A percentile compares a stretch with the other conserved stretches of the same genome.
phyloP scores from a whole-genome alignment of 2,329 filamentous ascomycete genomes.

The Aspergillus versicolor region DNA sequence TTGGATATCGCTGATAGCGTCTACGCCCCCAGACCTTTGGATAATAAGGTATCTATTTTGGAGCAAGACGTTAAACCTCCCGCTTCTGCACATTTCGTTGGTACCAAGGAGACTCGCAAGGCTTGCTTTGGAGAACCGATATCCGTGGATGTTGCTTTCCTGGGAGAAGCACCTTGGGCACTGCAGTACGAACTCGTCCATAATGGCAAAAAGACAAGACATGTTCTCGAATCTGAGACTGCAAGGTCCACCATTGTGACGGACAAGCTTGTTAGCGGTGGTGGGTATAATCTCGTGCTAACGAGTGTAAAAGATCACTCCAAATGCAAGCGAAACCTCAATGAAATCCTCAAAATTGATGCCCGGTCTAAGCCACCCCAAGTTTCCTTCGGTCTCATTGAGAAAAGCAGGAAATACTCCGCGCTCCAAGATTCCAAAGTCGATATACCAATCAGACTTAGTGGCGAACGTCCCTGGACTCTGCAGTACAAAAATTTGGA shows the following conservation, averaged over 20 bases:
- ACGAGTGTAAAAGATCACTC: slow-evolving; percentile 83
- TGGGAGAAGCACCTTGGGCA: slow-evolving; percentile 82
- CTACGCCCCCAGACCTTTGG: slow-evolving; percentile 67
- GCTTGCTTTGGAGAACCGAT: slow-evolving; percentile 83
- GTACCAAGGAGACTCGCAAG: slow-evolving; percentile 54
- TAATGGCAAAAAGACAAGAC: slow-evolving; percentile 76
- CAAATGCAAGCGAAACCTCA: slow-evolving; percentile 80
- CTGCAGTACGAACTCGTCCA: slow-evolving; percentile 92
- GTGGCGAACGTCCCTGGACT: slow-evolving; percentile 81
- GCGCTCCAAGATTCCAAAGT: slow-evolving; percentile 75
- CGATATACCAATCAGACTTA: slow-evolving; percentile 76
- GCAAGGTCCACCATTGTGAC: slow-evolving; percentile 72
- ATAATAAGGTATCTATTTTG: slow-evolving; percentile 62
- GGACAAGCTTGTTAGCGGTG: slow-evolving; percentile 71
- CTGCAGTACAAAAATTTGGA: slow-evolving; percentile 72
- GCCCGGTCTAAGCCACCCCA: slow-evolving; percentile 87
- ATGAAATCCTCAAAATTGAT: slow-evolving; percentile 79
- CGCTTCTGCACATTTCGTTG: slow-evolving; percentile 71
- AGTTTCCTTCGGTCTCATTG: slow-evolving; percentile 79
- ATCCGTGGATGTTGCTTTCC: slow-evolving; percentile 69
- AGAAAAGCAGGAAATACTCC: slow-evolving; percentile 72
- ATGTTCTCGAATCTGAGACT: slow-evolving; percentile 63
- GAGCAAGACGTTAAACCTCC: slow-evolving; percentile 93
- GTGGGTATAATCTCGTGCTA: slow-evolving; percentile 84
- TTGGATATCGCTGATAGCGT: slow-evolving; percentile 76